phyloP scores from a whole-genome alignment of 805 yeast species.

The Yamadazyma scolyti region DNA sequence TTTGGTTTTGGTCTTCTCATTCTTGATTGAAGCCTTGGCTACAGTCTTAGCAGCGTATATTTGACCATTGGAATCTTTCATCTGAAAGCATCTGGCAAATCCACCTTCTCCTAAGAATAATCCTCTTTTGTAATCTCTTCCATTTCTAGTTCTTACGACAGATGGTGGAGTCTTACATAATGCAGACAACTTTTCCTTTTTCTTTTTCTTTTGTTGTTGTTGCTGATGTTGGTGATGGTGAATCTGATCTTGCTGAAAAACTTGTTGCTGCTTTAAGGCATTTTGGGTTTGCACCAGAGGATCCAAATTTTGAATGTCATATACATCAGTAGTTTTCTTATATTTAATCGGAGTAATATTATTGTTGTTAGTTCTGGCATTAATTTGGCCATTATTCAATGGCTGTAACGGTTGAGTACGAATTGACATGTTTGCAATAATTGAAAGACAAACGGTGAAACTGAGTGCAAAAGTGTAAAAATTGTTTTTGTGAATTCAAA shows the following conservation, averaged over 20 bases:
- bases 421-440: constrained; percentile 16
- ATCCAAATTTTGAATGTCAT: constrained; percentile 5
- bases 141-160: constrained; percentile 78
- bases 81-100: constrained; percentile 97
- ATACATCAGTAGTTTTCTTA: constrained; percentile 8
- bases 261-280: constrained; percentile 11
- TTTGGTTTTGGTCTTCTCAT: constrained; percentile 83
- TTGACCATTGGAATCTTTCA: constrained; percentile 83
- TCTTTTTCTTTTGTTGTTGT: constrained; percentile 48
- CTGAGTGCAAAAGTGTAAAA: not conserved
- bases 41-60: constrained; percentile 96
- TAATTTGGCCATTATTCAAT: constrained; percentile 49
- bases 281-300: constrained; percentile 3
- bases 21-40: constrained; percentile 89
- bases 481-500: constrained; percentile 3
- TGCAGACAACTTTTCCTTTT: constrained; percentile 84
- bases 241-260: constrained; percentile 8
- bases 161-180: constrained; percentile 97
- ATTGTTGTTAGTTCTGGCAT: constrained; percentile 37
- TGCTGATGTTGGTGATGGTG: constrained; percentile 15
- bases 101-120: constrained; percentile 96
- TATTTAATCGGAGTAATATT: constrained; percentile 29
- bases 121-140: constrained; percentile 89
- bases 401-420: constrained; percentile 54
- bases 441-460: not conserved